Evolutionary conservation across 495 filamentous ascomycete genomes (phyloP).

Genomic region (Extremus antarcticus): DNA sequence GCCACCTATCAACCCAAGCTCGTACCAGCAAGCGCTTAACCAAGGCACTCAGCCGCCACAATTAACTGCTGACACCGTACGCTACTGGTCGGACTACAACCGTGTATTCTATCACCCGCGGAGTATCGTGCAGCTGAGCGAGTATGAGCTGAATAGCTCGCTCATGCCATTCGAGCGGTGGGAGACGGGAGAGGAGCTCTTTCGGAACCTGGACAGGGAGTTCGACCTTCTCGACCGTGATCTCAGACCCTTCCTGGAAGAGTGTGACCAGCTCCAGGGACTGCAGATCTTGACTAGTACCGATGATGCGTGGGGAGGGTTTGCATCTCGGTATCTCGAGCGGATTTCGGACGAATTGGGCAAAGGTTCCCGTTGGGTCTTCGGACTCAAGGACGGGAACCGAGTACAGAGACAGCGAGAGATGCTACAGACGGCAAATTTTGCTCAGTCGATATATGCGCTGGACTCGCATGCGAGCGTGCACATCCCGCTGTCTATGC

Average conservation of each 20-base stretch:
- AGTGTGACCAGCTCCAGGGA: conserved; percentile 85
- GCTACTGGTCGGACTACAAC: conserved; percentile 94
- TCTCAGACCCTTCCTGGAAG: conserved; percentile 74
- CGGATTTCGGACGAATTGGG: conserved; percentile 79
- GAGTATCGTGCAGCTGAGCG: conserved; percentile 77
- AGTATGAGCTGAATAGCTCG: conserved; percentile 67
- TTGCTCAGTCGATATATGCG: conserved; percentile 55
- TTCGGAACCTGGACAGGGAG: conserved; percentile 68
- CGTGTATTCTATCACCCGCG: conserved; percentile 84
- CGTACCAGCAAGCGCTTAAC: conserved; percentile 72
- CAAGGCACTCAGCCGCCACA: conserved; percentile 48
- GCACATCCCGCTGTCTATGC: conserved; percentile 65
- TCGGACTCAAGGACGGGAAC: conserved; percentile 52
- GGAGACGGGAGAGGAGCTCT: conserved; percentile 71
- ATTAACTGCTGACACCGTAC: conserved; percentile 58
- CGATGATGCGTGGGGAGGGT: conserved; percentile 93
- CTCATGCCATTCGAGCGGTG: conserved; percentile 78
- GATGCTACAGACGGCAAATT: conserved; percentile 40
- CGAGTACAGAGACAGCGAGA: conserved; percentile 16
- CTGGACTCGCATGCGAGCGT: conserved; percentile 61
- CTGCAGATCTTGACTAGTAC: conserved; percentile 67
- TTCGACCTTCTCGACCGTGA: conserved; percentile 83
- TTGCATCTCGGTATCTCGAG: conserved; percentile 68
- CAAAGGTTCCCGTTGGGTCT: conserved; percentile 74
- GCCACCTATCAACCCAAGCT: conserved; percentile 51